Conservation (phyloP, 176 grass and related monocot genomes). For the Urochloa ruziziensis region DNA sequence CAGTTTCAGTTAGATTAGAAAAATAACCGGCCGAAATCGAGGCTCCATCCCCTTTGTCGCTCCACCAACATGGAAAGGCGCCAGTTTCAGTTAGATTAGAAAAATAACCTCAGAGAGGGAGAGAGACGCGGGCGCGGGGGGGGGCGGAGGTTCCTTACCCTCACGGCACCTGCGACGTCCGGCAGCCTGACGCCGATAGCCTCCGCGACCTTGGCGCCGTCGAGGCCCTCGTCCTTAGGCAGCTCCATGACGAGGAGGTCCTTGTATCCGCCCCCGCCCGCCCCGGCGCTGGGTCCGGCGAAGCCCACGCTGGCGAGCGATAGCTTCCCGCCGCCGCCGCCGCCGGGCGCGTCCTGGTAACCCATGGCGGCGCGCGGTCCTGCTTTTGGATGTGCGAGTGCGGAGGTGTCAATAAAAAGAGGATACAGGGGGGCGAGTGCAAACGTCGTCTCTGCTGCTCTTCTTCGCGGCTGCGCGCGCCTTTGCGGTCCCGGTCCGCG, state of each 20-base stretch:
- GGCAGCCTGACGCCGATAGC: constrained; percentile 34
- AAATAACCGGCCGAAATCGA: neutral
- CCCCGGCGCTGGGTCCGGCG: neutral
- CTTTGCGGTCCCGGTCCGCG: neutral
- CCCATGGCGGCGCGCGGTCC: constrained; percentile 37
- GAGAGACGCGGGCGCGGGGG: too few species aligned
- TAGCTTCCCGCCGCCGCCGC: neutral
- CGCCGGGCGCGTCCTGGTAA: constrained; percentile 12
- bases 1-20: neutral
- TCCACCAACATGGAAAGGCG: neutral
- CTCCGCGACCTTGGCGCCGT: constrained; percentile 37
- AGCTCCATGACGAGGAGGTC: constrained; percentile 50
- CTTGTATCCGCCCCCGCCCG: constrained; percentile 30
- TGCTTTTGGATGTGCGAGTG: constrained; percentile 10
- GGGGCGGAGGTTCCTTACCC: constrained; percentile 9
- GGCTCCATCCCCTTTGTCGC: neutral
- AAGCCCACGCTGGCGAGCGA: constrained; percentile 45
- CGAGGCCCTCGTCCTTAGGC: constrained; percentile 44
- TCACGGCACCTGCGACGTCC: constrained; percentile 38
- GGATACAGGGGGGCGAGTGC: neutral
- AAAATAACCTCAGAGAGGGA: neutral
- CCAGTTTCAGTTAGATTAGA: too few species aligned
- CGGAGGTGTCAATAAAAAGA: neutral
- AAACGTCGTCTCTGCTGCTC: neutral
- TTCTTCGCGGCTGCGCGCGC: neutral